These are phyloP conservation scores for Xerocomus potaroensis DNA, from an alignment of 768 basidiomycete genomes.

Conservation along the genomic window DNA sequence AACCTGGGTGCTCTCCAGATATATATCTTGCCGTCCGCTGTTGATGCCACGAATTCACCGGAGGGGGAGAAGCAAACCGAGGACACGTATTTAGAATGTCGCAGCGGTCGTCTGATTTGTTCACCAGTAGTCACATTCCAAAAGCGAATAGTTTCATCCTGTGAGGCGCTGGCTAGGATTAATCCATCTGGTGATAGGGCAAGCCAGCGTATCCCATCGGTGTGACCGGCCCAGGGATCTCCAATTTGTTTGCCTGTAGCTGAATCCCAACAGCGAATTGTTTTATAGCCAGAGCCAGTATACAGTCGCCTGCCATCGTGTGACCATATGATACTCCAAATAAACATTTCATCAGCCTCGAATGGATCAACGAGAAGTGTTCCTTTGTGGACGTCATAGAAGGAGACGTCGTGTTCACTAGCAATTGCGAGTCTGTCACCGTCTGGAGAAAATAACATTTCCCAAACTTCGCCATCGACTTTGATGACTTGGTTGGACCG, in stretches of 20 bases:
- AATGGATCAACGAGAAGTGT: background rate
- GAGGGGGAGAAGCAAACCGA: constrained; percentile 7
- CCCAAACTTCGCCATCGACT: background rate
- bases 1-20: constrained; percentile 3
- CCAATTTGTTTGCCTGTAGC: background rate
- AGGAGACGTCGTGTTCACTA: background rate
- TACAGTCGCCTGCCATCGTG: constrained; percentile 2
- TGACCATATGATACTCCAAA: constrained; percentile 2
- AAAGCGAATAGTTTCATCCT: constrained; percentile 2
- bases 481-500: background rate
- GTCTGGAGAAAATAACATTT: constrained; percentile 1
- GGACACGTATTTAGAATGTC: background rate
- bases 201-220: background rate
- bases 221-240: constrained; percentile 14
- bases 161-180: constrained; percentile 1
- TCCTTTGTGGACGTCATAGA: background rate
- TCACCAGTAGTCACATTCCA: background rate
- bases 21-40: background rate
- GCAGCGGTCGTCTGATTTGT: constrained; percentile 1
- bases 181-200: constrained; percentile 2
- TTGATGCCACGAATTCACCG: constrained; percentile 1
- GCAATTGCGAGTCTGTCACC: background rate
- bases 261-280: background rate
- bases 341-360: background rate
- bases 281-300: background rate